Evolutionary conservation across 2,329 filamentous ascomycete species (phyloP).

Genomic region (Pestalotiopsis sp.): DNA sequence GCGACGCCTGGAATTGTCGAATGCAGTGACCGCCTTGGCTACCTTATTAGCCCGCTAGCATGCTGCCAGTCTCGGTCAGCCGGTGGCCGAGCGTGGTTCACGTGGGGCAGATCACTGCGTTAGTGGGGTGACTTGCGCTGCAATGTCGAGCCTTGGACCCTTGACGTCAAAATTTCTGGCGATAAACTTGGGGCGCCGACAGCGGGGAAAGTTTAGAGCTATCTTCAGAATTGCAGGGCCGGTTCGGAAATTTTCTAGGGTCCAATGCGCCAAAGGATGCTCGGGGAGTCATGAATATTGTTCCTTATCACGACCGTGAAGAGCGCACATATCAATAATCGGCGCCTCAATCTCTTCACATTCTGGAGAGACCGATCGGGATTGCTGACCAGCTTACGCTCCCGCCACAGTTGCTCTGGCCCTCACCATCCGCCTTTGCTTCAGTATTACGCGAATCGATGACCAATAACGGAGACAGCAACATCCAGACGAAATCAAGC

Average conservation of each 20-base stretch:
- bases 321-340: background rate
- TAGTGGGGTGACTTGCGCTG: background rate
- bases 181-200: background rate
- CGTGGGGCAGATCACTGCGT: background rate
- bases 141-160: background rate
- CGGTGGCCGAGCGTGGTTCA: background rate
- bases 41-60: background rate
- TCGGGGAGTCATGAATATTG: background rate
- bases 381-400: background rate
- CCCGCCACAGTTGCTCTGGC: background rate
- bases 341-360: background rate
- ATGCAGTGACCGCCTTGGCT: background rate
- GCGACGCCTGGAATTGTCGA: background rate
- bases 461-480: background rate
- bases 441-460: background rate
- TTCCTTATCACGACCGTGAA: background rate
- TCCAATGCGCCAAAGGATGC: background rate
- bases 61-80: background rate
- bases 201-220: background rate
- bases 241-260: conserved; percentile 1
- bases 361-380: background rate
- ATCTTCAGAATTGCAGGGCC: background rate
- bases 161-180: conserved; percentile 6
- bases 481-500: background rate
- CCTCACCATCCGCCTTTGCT: background rate